These are phyloP conservation scores for Cadophora sp. DNA, from an alignment of 2,329 filamentous ascomycete genomes.

Conservation along the genomic window DNA sequence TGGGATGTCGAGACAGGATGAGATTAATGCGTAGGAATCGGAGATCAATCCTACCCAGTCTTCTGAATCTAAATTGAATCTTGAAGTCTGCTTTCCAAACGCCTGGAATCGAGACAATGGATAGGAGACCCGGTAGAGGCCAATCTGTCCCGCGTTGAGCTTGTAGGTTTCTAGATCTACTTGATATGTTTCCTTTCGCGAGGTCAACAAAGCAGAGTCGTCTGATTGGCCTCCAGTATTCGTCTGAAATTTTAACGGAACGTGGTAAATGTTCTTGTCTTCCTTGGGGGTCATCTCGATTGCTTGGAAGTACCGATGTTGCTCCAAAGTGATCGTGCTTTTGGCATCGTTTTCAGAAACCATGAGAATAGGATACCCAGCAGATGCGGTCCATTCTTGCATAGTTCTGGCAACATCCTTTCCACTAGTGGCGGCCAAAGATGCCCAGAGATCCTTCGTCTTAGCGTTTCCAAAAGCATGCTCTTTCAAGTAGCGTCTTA, in stretches of 20 bases:
- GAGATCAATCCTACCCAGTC: slow-evolving; percentile 75
- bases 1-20: slow-evolving; percentile 1
- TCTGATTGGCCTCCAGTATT: slow-evolving; percentile 56
- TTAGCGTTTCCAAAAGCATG: slow-evolving; percentile 68
- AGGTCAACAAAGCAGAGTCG: slow-evolving; percentile 1
- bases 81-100: slow-evolving; percentile 59
- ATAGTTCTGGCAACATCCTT: slow-evolving; percentile 73
- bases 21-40: slow-evolving; percentile 69
- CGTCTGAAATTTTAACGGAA: slow-evolving; percentile 68
- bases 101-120: slow-evolving; percentile 67
- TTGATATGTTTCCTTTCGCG: slow-evolving; percentile 61
- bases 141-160: slow-evolving; percentile 73
- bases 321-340: slow-evolving; percentile 61
- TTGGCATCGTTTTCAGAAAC: slow-evolving; percentile 59
- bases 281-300: slow-evolving; percentile 58
- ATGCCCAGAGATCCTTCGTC: slow-evolving; percentile 72
- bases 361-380: slow-evolving; percentile 72
- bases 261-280: slow-evolving; percentile 69
- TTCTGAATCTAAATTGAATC: slow-evolving; percentile 67
- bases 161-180: slow-evolving; percentile 68
- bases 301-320: slow-evolving; percentile 74
- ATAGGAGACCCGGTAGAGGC: slow-evolving; percentile 72
- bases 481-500: slow-evolving; percentile 71
- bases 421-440: slow-evolving; percentile 70
- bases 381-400: slow-evolving; percentile 76